Evolutionary conservation across 768 basidiomycete genomes (phyloP).

Genomic region (Tricholoma flavovirens): DNA sequence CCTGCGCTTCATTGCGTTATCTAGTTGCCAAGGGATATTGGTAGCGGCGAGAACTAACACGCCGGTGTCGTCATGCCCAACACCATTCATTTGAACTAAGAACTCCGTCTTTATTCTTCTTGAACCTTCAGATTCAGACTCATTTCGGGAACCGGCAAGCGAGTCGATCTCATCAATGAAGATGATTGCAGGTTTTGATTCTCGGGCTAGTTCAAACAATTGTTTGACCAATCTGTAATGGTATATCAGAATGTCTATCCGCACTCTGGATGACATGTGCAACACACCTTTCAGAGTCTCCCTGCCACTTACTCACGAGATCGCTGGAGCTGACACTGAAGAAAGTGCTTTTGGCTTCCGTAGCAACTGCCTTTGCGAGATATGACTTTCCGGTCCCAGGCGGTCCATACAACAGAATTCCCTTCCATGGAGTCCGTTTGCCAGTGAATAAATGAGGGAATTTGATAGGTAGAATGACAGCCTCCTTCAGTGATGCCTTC

Average conservation of each 20-base stretch:
- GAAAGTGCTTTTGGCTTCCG: constrained; percentile 98
- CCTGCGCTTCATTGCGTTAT: constrained; percentile 96
- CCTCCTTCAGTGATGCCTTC: constrained; percentile 95
- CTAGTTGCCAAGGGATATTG: constrained; percentile 97
- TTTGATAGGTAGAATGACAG: constrained; percentile 99
- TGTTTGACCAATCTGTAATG: constrained; percentile 81
- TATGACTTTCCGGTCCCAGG: constrained; percentile 97
- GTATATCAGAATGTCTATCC: neutral
- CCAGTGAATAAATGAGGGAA: constrained; percentile 98
- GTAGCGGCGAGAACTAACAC: constrained; percentile 96
- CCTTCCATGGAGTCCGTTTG: constrained; percentile 95
- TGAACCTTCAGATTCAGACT: constrained; percentile 97
- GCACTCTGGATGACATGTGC: neutral
- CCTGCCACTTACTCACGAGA: constrained; percentile 99
- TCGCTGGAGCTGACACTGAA: constrained; percentile 95
- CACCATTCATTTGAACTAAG: constrained; percentile 97
- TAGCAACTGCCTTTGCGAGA: constrained; percentile 97
- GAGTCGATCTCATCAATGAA: constrained; percentile 99
- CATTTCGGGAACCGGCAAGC: constrained; percentile 87
- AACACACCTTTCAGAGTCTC: constrained; percentile 89
- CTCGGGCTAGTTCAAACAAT: constrained; percentile 92
- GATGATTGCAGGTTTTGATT: constrained; percentile 95
- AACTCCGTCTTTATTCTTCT: constrained; percentile 97
- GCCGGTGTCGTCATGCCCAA: constrained; percentile 95
- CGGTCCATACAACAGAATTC: constrained; percentile 94